Percentiles rank a stretch among this genome's conserved stretches.
phyloP scores from a whole-genome alignment of 768 basidiomycete species.

The Infundibulicybe gibba region DNA sequence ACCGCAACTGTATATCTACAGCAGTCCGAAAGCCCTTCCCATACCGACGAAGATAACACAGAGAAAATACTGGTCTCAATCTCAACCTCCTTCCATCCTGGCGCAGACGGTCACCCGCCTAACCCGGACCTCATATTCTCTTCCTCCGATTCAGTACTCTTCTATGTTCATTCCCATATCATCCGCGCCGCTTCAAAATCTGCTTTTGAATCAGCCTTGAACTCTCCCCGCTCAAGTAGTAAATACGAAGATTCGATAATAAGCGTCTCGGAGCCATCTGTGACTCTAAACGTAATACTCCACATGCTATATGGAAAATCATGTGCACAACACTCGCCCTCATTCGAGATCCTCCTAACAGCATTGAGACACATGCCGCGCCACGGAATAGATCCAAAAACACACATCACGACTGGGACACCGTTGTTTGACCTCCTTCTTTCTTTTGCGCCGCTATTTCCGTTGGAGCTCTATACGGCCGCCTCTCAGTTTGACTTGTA shows the following conservation, averaged over 20 bases:
- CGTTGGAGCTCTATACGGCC: conserved; percentile 35
- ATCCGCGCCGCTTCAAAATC: conserved; percentile 43
- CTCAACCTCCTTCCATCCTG: conserved; percentile 25
- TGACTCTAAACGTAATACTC: conserved; percentile 47
- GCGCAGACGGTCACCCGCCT: conserved; percentile 2
- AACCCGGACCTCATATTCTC: conserved; percentile 32
- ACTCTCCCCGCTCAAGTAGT: not conserved
- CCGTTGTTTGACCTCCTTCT: conserved; percentile 25
- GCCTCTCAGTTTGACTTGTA: conserved; percentile 30
- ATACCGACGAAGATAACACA: not conserved
- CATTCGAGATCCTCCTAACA: conserved; percentile 37
- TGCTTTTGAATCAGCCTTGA: conserved; percentile 38
- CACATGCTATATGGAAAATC: conserved; percentile 48
- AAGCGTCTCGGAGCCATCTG: conserved; percentile 37
- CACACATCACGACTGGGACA: conserved; percentile 15
- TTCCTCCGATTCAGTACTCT: conserved; percentile 59
- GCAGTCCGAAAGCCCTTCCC: not conserved
- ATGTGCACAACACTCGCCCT: conserved; percentile 46
- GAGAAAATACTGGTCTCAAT: conserved; percentile 10
- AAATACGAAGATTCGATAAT: conserved; percentile 25
- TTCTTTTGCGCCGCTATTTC: conserved; percentile 22
- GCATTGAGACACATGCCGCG: conserved; percentile 32
- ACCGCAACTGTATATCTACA: not conserved
- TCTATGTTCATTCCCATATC: conserved; percentile 48
- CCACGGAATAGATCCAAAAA: conserved; percentile 14